A percentile compares a stretch with the other conserved stretches of the same genome.
These are phyloP conservation scores for Platismatia glauca DNA, from an alignment of 495 filamentous ascomycete genomes.

Conservation along the genomic window DNA sequence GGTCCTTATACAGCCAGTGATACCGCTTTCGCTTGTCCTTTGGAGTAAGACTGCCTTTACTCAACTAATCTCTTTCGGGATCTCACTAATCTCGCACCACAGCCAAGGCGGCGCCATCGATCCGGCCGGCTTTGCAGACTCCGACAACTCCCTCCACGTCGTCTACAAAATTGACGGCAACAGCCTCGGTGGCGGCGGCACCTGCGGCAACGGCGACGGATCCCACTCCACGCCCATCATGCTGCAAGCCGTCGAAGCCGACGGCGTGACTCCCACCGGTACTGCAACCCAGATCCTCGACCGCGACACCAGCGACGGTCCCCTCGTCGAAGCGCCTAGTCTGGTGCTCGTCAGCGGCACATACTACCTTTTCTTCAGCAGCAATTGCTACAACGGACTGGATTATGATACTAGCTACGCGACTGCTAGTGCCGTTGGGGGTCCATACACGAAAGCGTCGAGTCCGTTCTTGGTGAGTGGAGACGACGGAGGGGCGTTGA, in stretches of 20 bases:
- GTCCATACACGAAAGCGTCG: slow-evolving; percentile 36
- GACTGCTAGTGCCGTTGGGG: slow-evolving; percentile 33
- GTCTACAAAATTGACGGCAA: slow-evolving; percentile 51
- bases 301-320: slow-evolving; percentile 41
- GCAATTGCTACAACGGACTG: slow-evolving; percentile 41
- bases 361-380: slow-evolving; percentile 52
- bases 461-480: slow-evolving; percentile 35
- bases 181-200: slow-evolving; percentile 41
- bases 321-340: slow-evolving; percentile 49
- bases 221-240: slow-evolving; percentile 45
- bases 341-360: slow-evolving; percentile 37
- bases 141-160: slow-evolving; percentile 30
- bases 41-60: slow-evolving; percentile 7
- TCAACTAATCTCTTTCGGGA: not conserved
- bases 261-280: slow-evolving; percentile 42
- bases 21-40: slow-evolving; percentile 29
- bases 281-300: slow-evolving; percentile 39
- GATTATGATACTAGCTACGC: slow-evolving; percentile 47
- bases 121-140: slow-evolving; percentile 29
- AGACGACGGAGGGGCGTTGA: slow-evolving; percentile 30
- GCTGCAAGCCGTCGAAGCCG: slow-evolving; percentile 41
- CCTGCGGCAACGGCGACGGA: slow-evolving; percentile 37
- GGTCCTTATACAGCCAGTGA: slow-evolving; percentile 33
- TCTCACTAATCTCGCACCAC: not conserved
- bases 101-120: slow-evolving; percentile 35